phyloP scores from a whole-genome alignment of 331 rosid species.

The Malus hybrid region DNA sequence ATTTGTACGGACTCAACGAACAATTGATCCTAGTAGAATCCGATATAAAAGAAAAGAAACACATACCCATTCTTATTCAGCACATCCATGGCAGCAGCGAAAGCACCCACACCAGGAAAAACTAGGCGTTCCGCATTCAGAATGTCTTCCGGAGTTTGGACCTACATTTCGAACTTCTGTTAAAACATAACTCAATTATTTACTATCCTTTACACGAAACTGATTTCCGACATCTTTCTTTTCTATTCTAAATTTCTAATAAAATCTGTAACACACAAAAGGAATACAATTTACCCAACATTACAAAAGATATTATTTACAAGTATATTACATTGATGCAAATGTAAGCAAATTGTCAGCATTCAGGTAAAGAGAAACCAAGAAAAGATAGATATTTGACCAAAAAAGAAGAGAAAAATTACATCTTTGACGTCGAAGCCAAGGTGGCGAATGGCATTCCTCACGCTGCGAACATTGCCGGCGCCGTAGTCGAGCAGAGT shows the following conservation, averaged over 20 bases:
- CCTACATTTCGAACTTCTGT: constrained; percentile 33
- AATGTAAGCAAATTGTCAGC: neutral
- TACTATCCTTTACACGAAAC: neutral
- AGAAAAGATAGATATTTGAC: neutral
- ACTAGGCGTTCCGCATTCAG: constrained; percentile 60
- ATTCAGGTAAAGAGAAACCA: neutral
- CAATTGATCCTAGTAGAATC: neutral
- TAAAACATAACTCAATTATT: neutral
- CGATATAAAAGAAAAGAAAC: neutral
- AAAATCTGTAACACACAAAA: neutral
- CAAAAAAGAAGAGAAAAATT: constrained; percentile 4
- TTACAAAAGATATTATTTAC: neutral
- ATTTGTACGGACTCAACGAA: constrained; percentile 4
- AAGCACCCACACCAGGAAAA: constrained; percentile 95
- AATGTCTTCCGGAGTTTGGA: constrained; percentile 73
- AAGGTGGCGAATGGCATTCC: constrained; percentile 75
- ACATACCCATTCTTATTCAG: constrained; percentile 64
- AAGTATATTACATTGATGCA: neutral
- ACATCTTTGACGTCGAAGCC: constrained; percentile 91
- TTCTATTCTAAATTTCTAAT: neutral
- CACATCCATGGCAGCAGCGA: constrained; percentile 88
- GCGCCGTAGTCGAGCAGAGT: constrained; percentile 93
- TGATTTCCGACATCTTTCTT: neutral
- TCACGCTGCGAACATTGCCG: constrained; percentile 87
- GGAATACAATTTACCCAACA: neutral